phyloP scores from a whole-genome alignment of 2,329 filamentous ascomycete species.

The Sporothrix phasma region DNA sequence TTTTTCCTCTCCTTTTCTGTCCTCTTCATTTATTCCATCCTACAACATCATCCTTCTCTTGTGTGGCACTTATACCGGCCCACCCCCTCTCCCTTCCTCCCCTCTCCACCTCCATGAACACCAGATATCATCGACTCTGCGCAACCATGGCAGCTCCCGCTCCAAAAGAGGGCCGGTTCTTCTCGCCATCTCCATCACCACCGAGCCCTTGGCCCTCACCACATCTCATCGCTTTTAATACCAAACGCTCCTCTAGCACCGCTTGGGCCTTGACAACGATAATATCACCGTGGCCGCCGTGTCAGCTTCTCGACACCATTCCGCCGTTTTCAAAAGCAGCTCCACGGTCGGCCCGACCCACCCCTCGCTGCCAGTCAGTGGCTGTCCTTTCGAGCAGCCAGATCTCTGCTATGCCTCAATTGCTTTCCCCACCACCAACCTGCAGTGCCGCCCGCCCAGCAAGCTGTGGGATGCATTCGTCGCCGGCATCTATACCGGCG shows the following conservation, averaged over 20 bases:
- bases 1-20: no score
- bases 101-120: background rate
- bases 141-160: slow-evolving; percentile 21
- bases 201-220: slow-evolving; percentile 26
- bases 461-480: slow-evolving; percentile 28
- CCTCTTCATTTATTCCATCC: background rate
- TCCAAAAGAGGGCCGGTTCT: slow-evolving; percentile 29
- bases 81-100: background rate
- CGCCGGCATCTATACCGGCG: slow-evolving; percentile 25
- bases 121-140: background rate
- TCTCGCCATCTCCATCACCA: slow-evolving; percentile 28
- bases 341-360: slow-evolving; percentile 21
- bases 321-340: slow-evolving; percentile 27
- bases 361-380: slow-evolving; percentile 24
- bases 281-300: slow-evolving; percentile 27
- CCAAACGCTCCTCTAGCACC: slow-evolving; percentile 22
- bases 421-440: slow-evolving; percentile 26
- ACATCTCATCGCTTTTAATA: slow-evolving; percentile 27
- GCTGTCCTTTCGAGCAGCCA: slow-evolving; percentile 25
- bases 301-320: slow-evolving; percentile 28
- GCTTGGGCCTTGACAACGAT: slow-evolving; percentile 28
- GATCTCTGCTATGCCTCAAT: slow-evolving; percentile 27
- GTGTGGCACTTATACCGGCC: background rate
- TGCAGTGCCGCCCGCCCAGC: slow-evolving; percentile 31
- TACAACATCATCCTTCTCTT: background rate